Percentiles rank a stretch among this genome's conserved stretches.
These are phyloP conservation scores for Cladophialophora bantiana DNA, from an alignment of 2,329 filamentous ascomycete genomes.

Conservation along the genomic window DNA sequence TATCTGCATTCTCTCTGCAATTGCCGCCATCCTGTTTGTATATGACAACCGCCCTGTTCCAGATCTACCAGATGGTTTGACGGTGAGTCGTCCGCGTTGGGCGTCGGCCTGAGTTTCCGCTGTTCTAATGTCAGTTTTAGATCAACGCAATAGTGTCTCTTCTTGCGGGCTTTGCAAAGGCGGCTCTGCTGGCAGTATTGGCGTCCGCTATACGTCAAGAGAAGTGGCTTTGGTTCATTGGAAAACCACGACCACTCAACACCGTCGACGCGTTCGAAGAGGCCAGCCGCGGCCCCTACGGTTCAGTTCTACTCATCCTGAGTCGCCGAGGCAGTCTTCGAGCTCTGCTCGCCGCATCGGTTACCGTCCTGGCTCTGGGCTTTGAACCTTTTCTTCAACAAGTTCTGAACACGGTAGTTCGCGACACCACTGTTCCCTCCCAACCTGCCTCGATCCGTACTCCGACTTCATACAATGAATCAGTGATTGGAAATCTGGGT, in stretches of 20 bases:
- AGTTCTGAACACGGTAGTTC: constrained; percentile 26
- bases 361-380: constrained; percentile 36
- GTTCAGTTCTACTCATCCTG: constrained; percentile 30
- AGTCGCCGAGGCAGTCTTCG: constrained; percentile 22
- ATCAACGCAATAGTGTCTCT: constrained; percentile 38
- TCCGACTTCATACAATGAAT: constrained; percentile 27
- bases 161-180: constrained; percentile 36
- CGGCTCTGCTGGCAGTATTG: constrained; percentile 34
- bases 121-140: constrained; percentile 8
- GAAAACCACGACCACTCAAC: constrained; percentile 23
- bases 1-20: constrained; percentile 28
- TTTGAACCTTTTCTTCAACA: constrained; percentile 42
- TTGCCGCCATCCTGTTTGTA: constrained; percentile 28
- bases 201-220: constrained; percentile 37
- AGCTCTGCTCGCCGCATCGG: constrained; percentile 32
- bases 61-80: constrained; percentile 29
- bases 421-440: constrained; percentile 14
- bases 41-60: constrained; percentile 34
- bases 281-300: constrained; percentile 41
- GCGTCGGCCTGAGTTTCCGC: too few species aligned
- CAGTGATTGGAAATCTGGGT: constrained; percentile 22
- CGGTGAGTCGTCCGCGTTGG: constrained; percentile 3
- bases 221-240: constrained; percentile 41
- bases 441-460: constrained; percentile 26
- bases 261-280: constrained; percentile 38